Conservation (phyloP, 2,329 filamentous ascomycete species). For the Plectosphaerella sp. region DNA sequence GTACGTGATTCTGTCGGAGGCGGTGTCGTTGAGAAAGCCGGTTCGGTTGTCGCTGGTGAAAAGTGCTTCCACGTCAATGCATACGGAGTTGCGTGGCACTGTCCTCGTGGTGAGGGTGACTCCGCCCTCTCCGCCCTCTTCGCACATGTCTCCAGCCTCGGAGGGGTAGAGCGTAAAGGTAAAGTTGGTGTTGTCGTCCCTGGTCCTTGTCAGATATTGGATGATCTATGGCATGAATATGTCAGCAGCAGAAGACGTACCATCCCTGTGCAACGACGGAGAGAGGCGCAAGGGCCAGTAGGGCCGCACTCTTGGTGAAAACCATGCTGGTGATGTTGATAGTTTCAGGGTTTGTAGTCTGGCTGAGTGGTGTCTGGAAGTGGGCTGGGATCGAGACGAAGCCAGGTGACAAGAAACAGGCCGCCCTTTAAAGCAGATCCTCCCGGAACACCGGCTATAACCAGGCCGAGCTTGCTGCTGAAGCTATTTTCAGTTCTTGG, state of each 20-base stretch:
- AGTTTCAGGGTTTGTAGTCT: no score
- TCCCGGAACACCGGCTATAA: no score
- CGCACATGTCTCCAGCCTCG: not conserved
- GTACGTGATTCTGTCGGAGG: not conserved
- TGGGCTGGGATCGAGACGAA: no score
- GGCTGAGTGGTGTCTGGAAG: no score
- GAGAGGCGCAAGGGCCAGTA: not conserved
- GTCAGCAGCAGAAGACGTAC: no score
- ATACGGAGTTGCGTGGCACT: not conserved
- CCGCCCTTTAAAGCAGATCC: no score
- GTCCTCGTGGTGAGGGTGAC: not conserved
- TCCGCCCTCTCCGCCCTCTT: not conserved
- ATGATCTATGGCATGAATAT: no score
- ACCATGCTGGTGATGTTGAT: not conserved
- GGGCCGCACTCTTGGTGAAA: not conserved
- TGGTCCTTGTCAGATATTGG: not conserved
- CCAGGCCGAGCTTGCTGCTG: no score
- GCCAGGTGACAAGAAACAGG: no score
- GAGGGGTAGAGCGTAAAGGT: constrained; percentile 1
- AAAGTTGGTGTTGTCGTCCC: not conserved
- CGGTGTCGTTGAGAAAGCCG: not conserved
- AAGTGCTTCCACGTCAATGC: not conserved
- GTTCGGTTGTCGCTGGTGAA: not conserved
- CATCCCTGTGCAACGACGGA: not conserved
- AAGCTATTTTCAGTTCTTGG: no score